Base-by-base conservation (phyloP, 768 basidiomycete species). In the Mycena pura region DNA sequence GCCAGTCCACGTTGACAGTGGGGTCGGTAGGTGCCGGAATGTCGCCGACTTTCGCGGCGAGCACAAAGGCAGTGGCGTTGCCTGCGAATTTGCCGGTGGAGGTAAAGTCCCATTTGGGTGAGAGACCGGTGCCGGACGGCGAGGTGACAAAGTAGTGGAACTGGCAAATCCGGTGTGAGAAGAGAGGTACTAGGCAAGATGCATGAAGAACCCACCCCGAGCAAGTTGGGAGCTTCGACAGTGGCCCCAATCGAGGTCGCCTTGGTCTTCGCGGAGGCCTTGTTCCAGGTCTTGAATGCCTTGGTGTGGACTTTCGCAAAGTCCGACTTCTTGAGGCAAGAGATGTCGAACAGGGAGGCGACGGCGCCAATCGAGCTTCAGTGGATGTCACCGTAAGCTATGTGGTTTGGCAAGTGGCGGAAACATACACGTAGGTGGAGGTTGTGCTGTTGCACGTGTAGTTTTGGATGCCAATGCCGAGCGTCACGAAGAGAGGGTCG, bases 91-190 rank as follows among this genome's bases (percentile, higher is more conserved):
- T 41, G 13, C 45, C 70, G 9, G 68, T 70, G 24, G 72, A 67
- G 28, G 72, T 72, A 66, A 79, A 78, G 67, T 81, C 82, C 68
- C 78, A 75, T 56, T 73, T 72, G 17, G 81, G 77, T 27, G 69
- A 68, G 47, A 75, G 47, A 24, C 72, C 73, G 1, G 64, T 57
- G 22, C 70, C 70, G 50, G 70, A 64, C 10, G 78, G 65, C 63
- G 76, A 75, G 3, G 68, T 70, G 41, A 80, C 73, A 65, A 81
- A 84, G 72, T 77, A 81, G 56, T 83, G 78, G 54, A 77, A 58
- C 56, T 63, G 25, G n/a, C 27, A 74, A 32, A 69, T 67, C 28
- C 72, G 68, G 38, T 73, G 68, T 15, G 32, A 36, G 44, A 60
- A 5, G 9, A 31, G 55, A 17, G n/a, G n/a, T n/a, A n/a, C 4